Percentiles rank a stretch among this genome's conserved stretches.
phyloP scores from a whole-genome alignment of 2,329 filamentous ascomycete genomes.

The Fusarium oxysporum region DNA sequence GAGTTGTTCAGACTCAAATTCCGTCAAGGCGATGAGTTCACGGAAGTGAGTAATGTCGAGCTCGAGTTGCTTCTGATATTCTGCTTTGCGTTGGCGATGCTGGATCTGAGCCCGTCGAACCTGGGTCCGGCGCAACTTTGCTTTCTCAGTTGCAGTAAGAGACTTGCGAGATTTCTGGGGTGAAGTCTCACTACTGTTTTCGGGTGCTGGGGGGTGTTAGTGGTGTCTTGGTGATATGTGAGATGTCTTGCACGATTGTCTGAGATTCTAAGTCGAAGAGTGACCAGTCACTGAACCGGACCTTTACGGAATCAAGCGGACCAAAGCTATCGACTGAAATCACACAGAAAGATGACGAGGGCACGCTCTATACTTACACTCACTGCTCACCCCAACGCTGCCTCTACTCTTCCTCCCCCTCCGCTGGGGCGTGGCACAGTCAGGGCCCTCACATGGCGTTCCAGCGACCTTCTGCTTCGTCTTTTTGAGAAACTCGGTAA shows the following conservation, averaged over 20 bases:
- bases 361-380: conserved; percentile 41
- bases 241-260: conserved; percentile 9
- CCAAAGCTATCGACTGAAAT: neutral
- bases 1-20: conserved; percentile 54
- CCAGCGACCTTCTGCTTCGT: conserved; percentile 50
- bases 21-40: conserved; percentile 57
- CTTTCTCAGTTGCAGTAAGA: conserved; percentile 52
- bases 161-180: conserved; percentile 37
- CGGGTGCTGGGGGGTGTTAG: conserved; percentile 30
- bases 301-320: neutral
- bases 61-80: conserved; percentile 67
- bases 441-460: conserved; percentile 21
- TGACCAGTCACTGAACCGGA: neutral
- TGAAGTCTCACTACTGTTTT: conserved; percentile 23
- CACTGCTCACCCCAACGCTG: conserved; percentile 28
- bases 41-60: conserved; percentile 61
- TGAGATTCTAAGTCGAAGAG: neutral
- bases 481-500: conserved; percentile 60
- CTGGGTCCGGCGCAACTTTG: conserved; percentile 61
- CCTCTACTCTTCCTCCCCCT: conserved; percentile 15
- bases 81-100: conserved; percentile 67
- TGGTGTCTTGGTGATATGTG: neutral
- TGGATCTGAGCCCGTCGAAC: conserved; percentile 66
- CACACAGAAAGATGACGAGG: neutral
- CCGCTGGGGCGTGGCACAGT: conserved; percentile 12